Conservation (phyloP, 2,329 filamentous ascomycete species). For the Blastomyces percursus region DNA sequence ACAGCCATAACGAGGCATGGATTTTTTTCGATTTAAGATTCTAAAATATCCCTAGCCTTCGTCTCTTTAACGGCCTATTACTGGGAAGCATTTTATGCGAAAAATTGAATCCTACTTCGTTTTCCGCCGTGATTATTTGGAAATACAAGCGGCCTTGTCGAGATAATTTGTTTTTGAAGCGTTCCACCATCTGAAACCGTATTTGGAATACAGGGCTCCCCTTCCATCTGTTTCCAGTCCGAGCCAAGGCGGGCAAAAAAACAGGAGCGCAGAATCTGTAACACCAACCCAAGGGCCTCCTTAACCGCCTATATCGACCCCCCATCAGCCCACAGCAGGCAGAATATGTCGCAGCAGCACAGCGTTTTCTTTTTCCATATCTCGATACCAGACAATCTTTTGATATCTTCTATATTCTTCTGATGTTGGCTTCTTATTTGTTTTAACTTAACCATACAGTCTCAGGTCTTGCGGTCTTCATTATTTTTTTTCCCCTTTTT, state of each 20-base stretch:
- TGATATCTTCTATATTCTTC: background rate
- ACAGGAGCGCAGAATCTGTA: background rate
- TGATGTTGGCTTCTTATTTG: background rate
- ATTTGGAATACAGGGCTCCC: background rate
- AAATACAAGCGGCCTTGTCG: background rate
- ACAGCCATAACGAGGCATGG: background rate
- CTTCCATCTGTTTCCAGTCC: background rate
- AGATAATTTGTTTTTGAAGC: background rate
- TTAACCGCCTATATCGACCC: background rate
- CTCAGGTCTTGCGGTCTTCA: background rate
- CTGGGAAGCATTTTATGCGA: background rate
- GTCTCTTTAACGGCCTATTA: background rate
- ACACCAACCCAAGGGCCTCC: background rate
- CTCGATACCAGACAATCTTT: background rate
- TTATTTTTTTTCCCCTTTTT: conserved; percentile 1
- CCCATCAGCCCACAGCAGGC: background rate
- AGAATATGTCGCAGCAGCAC: background rate
- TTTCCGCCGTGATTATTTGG: background rate
- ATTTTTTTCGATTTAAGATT: background rate
- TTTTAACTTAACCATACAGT: background rate
- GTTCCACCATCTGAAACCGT: background rate
- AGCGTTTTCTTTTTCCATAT: background rate
- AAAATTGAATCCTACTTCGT: background rate
- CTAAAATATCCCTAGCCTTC: background rate
- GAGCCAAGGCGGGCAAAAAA: background rate